Evolutionary conservation across 495 filamentous ascomycete species (phyloP).

Genomic region (Talaromyces ruber): DNA sequence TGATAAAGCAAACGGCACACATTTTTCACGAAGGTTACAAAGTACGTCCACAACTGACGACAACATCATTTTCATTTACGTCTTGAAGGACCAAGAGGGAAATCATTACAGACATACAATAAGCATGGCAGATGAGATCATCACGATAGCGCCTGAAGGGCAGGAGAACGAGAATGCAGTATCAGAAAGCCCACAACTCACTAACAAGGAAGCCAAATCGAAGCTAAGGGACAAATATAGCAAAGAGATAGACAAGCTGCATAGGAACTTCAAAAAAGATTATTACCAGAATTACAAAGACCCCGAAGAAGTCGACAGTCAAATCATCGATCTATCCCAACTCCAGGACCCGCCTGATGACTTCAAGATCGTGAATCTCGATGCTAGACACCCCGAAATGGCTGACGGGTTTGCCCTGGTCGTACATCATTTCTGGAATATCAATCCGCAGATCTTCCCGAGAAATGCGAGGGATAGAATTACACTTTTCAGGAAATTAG

Average conservation of each 20-base stretch:
- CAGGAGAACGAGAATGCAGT: neutral
- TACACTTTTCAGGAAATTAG: slow-evolving; percentile 15
- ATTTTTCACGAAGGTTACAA: neutral
- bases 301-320: slow-evolving; percentile 5
- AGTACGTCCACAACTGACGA: neutral
- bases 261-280: neutral
- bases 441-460: slow-evolving; percentile 8
- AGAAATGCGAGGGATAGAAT: neutral
- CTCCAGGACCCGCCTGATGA: slow-evolving; percentile 19
- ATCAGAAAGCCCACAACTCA: neutral
- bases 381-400: neutral
- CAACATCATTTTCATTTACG: neutral
- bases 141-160: neutral
- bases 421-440: slow-evolving; percentile 23
- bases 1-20: neutral
- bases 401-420: slow-evolving; percentile 3
- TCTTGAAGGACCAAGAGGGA: neutral
- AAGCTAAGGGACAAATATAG: neutral
- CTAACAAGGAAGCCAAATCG: neutral
- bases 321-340: slow-evolving; percentile 9
- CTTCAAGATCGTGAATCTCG: slow-evolving; percentile 7
- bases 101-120: neutral
- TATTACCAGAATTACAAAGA: slow-evolving; percentile 2
- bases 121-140: neutral
- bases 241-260: neutral